These are phyloP conservation scores for Fusarium luffae DNA, from an alignment of 2,329 filamentous ascomycete genomes.

Conservation along the genomic window DNA sequence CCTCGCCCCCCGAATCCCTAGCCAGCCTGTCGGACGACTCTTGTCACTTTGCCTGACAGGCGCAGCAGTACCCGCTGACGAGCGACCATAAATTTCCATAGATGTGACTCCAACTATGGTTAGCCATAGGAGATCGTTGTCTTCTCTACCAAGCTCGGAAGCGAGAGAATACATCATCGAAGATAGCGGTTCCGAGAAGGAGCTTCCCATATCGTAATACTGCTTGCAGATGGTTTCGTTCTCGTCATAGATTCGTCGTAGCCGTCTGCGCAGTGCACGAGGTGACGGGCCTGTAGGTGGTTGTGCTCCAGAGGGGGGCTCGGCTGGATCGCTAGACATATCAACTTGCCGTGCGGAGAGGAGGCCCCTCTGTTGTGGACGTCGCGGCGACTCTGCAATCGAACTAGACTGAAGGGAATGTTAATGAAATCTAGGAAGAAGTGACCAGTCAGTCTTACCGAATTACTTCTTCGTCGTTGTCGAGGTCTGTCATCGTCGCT, in stretches of 20 bases:
- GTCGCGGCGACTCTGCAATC: slow-evolving; percentile 72
- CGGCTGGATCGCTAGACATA: slow-evolving; percentile 60
- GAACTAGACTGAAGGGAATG: slow-evolving; percentile 65
- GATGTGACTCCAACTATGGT: slow-evolving; percentile 96
- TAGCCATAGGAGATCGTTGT: slow-evolving; percentile 96
- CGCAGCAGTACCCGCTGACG: slow-evolving; percentile 80
- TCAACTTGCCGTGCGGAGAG: slow-evolving; percentile 64
- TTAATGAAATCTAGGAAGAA: slow-evolving; percentile 28
- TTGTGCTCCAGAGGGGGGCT: slow-evolving; percentile 69
- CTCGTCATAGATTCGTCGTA: slow-evolving; percentile 79
- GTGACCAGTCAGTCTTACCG: slow-evolving; percentile 63
- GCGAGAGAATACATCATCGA: slow-evolving; percentile 95
- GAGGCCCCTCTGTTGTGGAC: slow-evolving; percentile 70
- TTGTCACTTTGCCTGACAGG: slow-evolving; percentile 66
- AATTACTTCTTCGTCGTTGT: slow-evolving; percentile 88
- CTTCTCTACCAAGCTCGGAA: slow-evolving; percentile 93
- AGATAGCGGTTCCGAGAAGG: slow-evolving; percentile 93
- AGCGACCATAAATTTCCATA: slow-evolving; percentile 89
- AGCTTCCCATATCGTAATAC: slow-evolving; percentile 89
- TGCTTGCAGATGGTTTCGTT: slow-evolving; percentile 80
- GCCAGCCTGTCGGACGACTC: slow-evolving; percentile 75
- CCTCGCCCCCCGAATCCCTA: slow-evolving; percentile 82
- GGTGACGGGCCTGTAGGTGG: slow-evolving; percentile 74
- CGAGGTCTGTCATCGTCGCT: slow-evolving; percentile 80
- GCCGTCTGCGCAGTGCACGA: slow-evolving; percentile 74